Evolutionary conservation across 2,329 filamentous ascomycete species (phyloP), one percentile per base, ranked within the genome.

Genomic region (Monosporascus ibericus): DNA sequence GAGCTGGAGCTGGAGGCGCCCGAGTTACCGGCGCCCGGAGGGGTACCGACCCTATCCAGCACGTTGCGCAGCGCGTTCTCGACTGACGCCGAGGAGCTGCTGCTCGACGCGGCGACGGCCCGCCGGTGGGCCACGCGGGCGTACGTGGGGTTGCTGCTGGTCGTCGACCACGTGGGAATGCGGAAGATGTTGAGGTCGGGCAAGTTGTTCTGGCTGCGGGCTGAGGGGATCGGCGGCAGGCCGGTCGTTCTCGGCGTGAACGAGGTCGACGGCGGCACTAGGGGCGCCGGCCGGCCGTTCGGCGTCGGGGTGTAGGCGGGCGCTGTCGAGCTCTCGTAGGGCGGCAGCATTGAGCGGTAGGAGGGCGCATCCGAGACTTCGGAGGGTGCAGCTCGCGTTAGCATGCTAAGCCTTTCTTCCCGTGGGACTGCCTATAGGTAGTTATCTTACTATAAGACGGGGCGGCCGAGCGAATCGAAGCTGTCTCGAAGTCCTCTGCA

Each of bases 391-490:
- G 24, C 44, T 44, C 44, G 49, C 24, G 55, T 65, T 59, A 63
- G 58, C 47, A 48, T 47, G 14, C 48, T 50, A 47, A 34, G 46
- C 39, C 34, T n/a, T n/a, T 34, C n/a, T 47, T 37, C 14, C 25
- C 47, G n/a, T 34, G 22, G 7, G 38, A 18, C 22, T 20, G n/a
- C 39, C 7, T 22, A 27, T 39, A 25, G 24, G 38, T n/a, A 37
- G 30, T 5, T 47, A 52, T 51, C 79, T 75, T 60, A 84, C 80
- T 74, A 66, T 87, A 87, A 9, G 85, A 87, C 40, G 85, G 85
- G n/a, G 84, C 84, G 7, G 78, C 78, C 18, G 84, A 87, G 59
- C 75, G 81, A 55, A 88, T 79, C 9, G 85, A 88, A 6, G 80
- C 77, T 22, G 84, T 86, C 61, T 88, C 85, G 53, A 85, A 82